These are phyloP conservation scores for Amanita jacksonii DNA, from an alignment of 768 basidiomycete genomes.

Conservation along the genomic window DNA sequence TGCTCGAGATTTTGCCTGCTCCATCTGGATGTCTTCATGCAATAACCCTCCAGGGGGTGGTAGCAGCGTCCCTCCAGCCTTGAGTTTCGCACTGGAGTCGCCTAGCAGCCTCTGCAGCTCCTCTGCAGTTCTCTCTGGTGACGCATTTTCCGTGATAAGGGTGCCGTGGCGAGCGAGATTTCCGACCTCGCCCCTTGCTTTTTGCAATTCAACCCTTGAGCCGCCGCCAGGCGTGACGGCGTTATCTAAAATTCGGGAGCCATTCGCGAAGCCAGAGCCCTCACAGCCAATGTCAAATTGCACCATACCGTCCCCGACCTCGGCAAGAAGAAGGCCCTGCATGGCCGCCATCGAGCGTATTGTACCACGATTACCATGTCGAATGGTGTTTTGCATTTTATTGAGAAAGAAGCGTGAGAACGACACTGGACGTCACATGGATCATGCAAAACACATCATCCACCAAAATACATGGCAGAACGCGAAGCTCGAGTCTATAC, in stretches of 20 bases:
- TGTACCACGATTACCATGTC: constrained; percentile 8
- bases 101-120: constrained; percentile 60
- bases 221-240: constrained; percentile 22
- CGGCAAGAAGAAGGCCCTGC: constrained; percentile 37
- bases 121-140: constrained; percentile 38
- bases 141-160: constrained; percentile 40
- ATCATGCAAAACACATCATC: no score
- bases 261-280: constrained; percentile 29
- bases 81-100: constrained; percentile 45
- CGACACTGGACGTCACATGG: neutral
- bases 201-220: constrained; percentile 7
- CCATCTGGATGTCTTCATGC: constrained; percentile 27
- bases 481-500: constrained; percentile 42
- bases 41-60: constrained; percentile 25
- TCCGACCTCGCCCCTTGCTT: constrained; percentile 2
- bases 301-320: constrained; percentile 38
- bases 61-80: constrained; percentile 38
- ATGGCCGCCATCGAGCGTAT: constrained; percentile 30
- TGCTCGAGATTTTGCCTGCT: constrained; percentile 63
- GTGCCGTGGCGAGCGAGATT: constrained; percentile 38
- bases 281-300: constrained; percentile 28
- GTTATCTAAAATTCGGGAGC: constrained; percentile 27
- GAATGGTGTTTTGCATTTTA: no score
- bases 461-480: constrained; percentile 31
- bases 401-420: neutral